phyloP scores from a whole-genome alignment of 169 alveolate species.

The Haemoproteus tartakovskyi region DNA sequence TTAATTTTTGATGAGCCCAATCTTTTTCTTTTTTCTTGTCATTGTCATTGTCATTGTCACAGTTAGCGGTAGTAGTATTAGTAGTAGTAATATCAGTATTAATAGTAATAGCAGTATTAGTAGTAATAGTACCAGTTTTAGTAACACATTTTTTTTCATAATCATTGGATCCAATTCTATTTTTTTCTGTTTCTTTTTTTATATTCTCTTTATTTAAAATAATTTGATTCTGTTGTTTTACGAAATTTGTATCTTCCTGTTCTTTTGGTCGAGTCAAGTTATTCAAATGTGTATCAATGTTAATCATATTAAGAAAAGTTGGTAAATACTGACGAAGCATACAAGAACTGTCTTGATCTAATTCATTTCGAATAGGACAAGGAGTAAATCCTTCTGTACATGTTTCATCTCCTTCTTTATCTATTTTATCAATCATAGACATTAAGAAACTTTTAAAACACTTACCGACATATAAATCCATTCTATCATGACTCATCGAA shows the following conservation, averaged over 20 bases:
- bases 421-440: constrained; percentile 3
- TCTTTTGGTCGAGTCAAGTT: not conserved
- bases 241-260: not conserved
- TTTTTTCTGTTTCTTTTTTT: not conserved
- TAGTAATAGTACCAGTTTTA: not conserved
- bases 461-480: constrained; percentile 33
- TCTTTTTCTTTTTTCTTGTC: not conserved
- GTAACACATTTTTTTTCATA: not conserved
- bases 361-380: not conserved
- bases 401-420: too few species aligned
- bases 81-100: not conserved
- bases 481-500: constrained; percentile 57
- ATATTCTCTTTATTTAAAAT: too few species aligned
- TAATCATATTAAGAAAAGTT: not conserved
- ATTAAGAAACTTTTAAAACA: constrained; percentile 40
- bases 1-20: too few species aligned
- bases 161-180: not conserved
- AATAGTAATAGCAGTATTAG: not conserved
- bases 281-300: not conserved
- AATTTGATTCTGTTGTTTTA: too few species aligned
- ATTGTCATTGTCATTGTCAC: not conserved
- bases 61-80: not conserved
- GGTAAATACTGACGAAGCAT: not conserved
- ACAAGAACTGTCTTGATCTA: not conserved
- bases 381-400: too few species aligned